Evolutionary conservation across 2,329 filamentous ascomycete genomes (phyloP).

Genomic region (Didymella pinodella): DNA sequence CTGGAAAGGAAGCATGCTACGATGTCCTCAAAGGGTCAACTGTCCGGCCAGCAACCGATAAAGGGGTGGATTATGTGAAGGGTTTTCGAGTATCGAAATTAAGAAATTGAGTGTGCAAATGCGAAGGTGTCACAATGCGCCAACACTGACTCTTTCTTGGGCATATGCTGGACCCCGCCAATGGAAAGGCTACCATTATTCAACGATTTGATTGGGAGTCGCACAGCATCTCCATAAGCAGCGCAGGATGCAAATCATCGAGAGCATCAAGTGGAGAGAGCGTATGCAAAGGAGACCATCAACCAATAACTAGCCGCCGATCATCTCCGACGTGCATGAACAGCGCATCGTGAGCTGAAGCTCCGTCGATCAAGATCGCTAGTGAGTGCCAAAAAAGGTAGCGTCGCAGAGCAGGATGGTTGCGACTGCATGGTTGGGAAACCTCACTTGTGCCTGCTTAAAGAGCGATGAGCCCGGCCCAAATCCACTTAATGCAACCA

Average conservation of each 20-base stretch:
- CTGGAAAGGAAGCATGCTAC: neutral
- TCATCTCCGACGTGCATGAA: constrained; percentile 16
- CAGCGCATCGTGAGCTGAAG: constrained; percentile 16
- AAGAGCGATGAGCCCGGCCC: neutral
- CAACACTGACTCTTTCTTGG: too few species aligned
- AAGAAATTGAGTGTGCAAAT: neutral
- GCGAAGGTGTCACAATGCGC: neutral
- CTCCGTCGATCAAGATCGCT: constrained; percentile 8
- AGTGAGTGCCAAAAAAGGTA: constrained; percentile 7
- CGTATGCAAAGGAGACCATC: constrained; percentile 3
- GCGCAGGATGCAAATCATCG: constrained; percentile 3
- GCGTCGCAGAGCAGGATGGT: constrained; percentile 1
- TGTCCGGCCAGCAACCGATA: neutral
- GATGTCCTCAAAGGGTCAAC: neutral
- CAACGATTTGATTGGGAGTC: neutral
- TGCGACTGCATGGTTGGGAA: constrained; percentile 1
- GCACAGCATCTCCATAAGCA: constrained; percentile 1
- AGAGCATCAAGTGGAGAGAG: constrained; percentile 3
- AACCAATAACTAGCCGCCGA: constrained; percentile 12
- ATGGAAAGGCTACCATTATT: neutral
- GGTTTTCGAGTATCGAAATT: neutral
- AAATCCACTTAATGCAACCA: neutral
- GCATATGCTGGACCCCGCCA: constrained; percentile 1
- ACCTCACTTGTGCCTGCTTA: constrained; percentile 1
- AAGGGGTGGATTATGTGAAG: neutral